These are phyloP conservation scores for Orbilia quercus DNA, from an alignment of 2,329 filamentous ascomycete genomes.

Conservation along the genomic window DNA sequence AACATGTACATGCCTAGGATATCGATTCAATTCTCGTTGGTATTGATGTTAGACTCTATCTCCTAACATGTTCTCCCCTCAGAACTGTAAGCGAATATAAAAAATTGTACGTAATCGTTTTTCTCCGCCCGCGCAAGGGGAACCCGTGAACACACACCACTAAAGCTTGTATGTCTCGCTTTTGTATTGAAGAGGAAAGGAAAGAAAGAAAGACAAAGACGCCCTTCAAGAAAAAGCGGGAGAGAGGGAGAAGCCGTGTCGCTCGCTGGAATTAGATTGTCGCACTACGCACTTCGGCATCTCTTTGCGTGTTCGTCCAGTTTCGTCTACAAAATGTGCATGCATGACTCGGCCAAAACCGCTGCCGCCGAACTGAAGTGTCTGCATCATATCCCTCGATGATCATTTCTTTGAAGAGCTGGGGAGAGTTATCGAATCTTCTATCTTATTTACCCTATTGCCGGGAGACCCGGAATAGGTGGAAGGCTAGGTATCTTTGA, in stretches of 20 bases:
- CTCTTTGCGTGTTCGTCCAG: slow-evolving; percentile 15
- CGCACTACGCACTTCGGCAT: slow-evolving; percentile 28
- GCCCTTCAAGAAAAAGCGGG: not conserved
- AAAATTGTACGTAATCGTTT: not conserved
- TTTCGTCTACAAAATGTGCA: slow-evolving; percentile 26
- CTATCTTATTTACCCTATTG: not conserved
- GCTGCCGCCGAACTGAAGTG: slow-evolving; percentile 29
- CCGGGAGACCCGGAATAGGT: too few relatives aligned
- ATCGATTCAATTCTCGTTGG: too few relatives aligned
- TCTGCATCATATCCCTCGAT: slow-evolving; percentile 5
- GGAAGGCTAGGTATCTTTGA: too few relatives aligned
- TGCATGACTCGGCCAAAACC: slow-evolving; percentile 35
- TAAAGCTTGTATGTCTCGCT: too few relatives aligned
- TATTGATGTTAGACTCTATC: too few relatives aligned
- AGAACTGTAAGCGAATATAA: not conserved
- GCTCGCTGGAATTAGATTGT: slow-evolving; percentile 10
- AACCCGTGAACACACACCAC: too few relatives aligned
- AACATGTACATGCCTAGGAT: not conserved
- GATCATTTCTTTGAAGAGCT: slow-evolving; percentile 7
- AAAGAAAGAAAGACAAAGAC: too few relatives aligned
- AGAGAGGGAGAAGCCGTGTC: not conserved
- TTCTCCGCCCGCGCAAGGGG: not conserved
- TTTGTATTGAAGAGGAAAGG: too few relatives aligned
- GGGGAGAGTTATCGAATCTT: not conserved
- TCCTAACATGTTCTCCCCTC: not conserved